phyloP scores from a whole-genome alignment of 345 rosid species.

The Moricandia arvensis region DNA sequence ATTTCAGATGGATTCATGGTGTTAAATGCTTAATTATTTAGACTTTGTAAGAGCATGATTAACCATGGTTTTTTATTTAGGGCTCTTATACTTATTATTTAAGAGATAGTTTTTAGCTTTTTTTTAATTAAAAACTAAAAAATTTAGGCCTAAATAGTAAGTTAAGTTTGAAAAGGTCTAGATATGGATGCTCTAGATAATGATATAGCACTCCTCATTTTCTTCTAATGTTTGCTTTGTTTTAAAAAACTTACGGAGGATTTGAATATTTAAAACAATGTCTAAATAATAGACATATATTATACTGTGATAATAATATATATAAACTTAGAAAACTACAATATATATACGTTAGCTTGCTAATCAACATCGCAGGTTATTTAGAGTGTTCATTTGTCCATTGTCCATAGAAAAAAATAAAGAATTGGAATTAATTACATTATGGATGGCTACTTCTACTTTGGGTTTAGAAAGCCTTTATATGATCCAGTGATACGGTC shows the following conservation, averaged over 20 bases:
- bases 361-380: not conserved
- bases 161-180: not conserved
- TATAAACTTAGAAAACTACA: not conserved
- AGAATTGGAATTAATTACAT: not conserved
- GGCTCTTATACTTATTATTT: no score
- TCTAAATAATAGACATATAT: not conserved
- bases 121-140: no score
- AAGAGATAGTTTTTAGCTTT: no score
- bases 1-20: not conserved
- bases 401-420: not conserved
- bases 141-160: no score
- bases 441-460: not conserved
- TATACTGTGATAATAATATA: not conserved
- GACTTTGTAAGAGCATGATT: no score
- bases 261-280: not conserved
- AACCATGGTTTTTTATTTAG: no score
- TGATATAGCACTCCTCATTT: not conserved
- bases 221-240: not conserved
- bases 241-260: not conserved
- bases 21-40: not conserved
- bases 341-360: not conserved
- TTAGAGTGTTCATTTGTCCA: not conserved
- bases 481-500: not conserved
- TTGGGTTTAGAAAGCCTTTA: slow-evolving; percentile 3
- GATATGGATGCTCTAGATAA: not conserved